Conservation (phyloP, 2,329 filamentous ascomycete genomes). For the Parafenestella ontariensis region DNA sequence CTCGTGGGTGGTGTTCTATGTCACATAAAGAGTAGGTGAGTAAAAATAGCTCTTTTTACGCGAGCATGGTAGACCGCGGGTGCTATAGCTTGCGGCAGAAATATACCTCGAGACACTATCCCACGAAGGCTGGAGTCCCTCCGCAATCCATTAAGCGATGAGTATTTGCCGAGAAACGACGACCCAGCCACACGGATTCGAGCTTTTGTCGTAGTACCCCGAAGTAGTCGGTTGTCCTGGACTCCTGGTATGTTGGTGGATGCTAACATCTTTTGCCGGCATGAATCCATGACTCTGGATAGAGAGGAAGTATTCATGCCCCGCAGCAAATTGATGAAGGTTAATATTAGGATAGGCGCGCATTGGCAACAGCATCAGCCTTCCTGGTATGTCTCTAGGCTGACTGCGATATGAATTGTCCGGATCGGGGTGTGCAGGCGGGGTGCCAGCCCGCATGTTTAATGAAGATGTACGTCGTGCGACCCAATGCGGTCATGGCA, state of each 20-base stretch:
- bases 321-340: slow-evolving; percentile 11
- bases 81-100: not conserved
- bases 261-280: not conserved
- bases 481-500: slow-evolving; percentile 13
- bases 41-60: slow-evolving; percentile 7
- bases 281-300: too few relatives aligned
- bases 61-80: not conserved
- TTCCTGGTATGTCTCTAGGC: not conserved
- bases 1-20: slow-evolving; percentile 11
- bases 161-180: not conserved
- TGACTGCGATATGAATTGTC: not conserved
- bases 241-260: not conserved
- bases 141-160: not conserved
- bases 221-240: not conserved
- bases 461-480: slow-evolving; percentile 10
- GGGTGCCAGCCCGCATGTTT: slow-evolving; percentile 9
- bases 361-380: not conserved
- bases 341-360: slow-evolving; percentile 6
- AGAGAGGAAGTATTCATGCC: slow-evolving; percentile 6
- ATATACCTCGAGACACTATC: not conserved
- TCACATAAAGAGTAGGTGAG: slow-evolving; percentile 15
- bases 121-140: not conserved
- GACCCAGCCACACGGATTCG: not conserved
- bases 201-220: not conserved
- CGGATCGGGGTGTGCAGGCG: slow-evolving; percentile 3